phyloP scores from a whole-genome alignment of 345 rosid genomes.

The Salix dunnii region DNA sequence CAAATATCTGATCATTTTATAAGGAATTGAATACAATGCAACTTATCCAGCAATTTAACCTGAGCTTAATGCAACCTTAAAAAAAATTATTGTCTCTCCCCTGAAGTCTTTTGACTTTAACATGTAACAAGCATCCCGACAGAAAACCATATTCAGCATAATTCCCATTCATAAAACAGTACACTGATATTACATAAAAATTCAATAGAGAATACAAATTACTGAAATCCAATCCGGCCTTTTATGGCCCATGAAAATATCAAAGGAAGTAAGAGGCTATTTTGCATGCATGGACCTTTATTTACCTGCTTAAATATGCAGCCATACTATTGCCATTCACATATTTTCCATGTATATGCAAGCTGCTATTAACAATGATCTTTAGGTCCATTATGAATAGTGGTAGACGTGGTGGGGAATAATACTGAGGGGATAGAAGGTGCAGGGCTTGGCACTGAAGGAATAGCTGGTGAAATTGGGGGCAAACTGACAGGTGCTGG shows the following conservation, averaged over 20 bases:
- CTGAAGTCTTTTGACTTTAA: neutral
- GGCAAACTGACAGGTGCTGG: neutral
- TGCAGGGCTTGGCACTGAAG: neutral
- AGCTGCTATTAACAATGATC: neutral
- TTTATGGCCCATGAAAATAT: neutral
- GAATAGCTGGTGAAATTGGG: neutral
- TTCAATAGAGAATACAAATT: neutral
- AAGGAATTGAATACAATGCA: neutral
- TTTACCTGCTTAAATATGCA: neutral
- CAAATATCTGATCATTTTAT: neutral
- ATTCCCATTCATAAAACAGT: neutral
- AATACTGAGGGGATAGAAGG: neutral
- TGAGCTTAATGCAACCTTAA: neutral
- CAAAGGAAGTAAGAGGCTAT: neutral
- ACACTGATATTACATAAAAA: neutral
- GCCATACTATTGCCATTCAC: neutral
- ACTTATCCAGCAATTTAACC: neutral
- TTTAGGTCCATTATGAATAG: neutral
- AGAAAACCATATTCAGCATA: neutral
- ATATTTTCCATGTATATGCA: neutral
- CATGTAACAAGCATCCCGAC: neutral
- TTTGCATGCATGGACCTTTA: neutral
- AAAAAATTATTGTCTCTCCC: neutral
- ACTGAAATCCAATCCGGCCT: neutral
- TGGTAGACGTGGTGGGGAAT: neutral